Percentiles rank a stretch among this genome's conserved stretches.
Conservation (phyloP, 345 rosid genomes). For the Aquilaria sinensis region DNA sequence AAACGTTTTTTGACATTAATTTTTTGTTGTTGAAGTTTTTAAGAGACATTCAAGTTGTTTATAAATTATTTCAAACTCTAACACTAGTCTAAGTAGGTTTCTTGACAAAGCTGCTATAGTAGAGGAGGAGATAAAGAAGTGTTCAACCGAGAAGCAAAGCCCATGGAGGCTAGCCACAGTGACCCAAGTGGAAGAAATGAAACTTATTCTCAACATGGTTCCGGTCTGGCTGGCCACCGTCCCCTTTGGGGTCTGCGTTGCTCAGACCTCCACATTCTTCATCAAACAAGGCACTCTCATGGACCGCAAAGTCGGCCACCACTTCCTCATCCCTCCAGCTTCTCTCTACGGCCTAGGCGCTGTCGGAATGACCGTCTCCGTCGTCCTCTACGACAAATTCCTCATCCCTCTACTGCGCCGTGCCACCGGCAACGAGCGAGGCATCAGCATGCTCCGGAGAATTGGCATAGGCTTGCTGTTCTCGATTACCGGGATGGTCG, state of each 20-base stretch:
- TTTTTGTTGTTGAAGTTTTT: no score
- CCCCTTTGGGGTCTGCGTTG: constrained; percentile 64
- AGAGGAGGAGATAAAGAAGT: constrained; percentile 26
- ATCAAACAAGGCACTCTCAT: constrained; percentile 53
- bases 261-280: constrained; percentile 77
- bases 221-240: constrained; percentile 78
- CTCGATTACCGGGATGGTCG: constrained; percentile 13
- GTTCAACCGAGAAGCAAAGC: constrained; percentile 34
- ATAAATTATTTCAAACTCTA: no score
- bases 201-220: constrained; percentile 60
- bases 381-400: no score
- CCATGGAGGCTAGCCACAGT: constrained; percentile 72
- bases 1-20: no score
- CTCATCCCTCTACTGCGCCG: no score
- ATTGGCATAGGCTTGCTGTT: constrained; percentile 25
- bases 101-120: constrained; percentile 85
- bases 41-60: no score
- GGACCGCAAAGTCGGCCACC: constrained; percentile 33
- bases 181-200: constrained; percentile 36
- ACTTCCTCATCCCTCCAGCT: constrained; percentile 25
- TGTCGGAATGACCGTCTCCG: no score
- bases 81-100: constrained; percentile 38
- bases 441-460: constrained; percentile 28
- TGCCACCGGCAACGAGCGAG: background rate
- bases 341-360: no score